phyloP scores from a whole-genome alignment of 805 yeast genomes.

The Myxozyma sirexii region DNA sequence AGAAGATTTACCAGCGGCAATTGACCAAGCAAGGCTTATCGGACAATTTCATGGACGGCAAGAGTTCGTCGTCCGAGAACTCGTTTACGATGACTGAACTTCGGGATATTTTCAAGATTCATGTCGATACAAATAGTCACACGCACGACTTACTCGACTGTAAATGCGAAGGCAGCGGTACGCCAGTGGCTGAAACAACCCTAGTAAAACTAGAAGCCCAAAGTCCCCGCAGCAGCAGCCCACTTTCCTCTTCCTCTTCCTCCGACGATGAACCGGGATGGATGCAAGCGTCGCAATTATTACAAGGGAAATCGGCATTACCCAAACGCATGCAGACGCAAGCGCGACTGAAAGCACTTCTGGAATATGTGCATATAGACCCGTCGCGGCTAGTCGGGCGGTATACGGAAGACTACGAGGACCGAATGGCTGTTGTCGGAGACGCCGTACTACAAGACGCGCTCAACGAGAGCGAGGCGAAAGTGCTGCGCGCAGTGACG shows the following conservation, averaged over 20 bases:
- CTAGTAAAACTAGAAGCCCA: conserved; percentile 37
- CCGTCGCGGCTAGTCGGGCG: conserved; percentile 44
- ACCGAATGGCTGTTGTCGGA: conserved; percentile 7
- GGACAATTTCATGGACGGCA: conserved; percentile 60
- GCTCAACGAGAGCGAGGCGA: background rate
- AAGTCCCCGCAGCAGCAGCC: too few relatives aligned
- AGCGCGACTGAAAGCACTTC: conserved; percentile 60
- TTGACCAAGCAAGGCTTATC: conserved; percentile 79
- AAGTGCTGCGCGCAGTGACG: conserved; percentile 9
- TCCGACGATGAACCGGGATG: conserved; percentile 46
- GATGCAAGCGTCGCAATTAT: conserved; percentile 60
- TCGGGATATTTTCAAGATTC: conserved; percentile 68
- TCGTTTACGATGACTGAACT: conserved; percentile 71
- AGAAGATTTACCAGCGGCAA: conserved; percentile 90
- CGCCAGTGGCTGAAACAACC: conserved; percentile 13
- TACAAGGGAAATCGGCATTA: conserved; percentile 30
- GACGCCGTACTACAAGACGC: conserved; percentile 18
- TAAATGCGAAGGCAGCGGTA: conserved; percentile 50
- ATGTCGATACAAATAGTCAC: conserved; percentile 54
- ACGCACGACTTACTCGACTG: conserved; percentile 72
- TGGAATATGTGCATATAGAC: conserved; percentile 65
- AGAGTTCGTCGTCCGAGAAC: conserved; percentile 46
- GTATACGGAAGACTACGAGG: conserved; percentile 4
- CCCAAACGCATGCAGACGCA: conserved; percentile 43
- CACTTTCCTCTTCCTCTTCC: too few relatives aligned